These are phyloP conservation scores for Aspergillus asperescens DNA, from an alignment of 495 filamentous ascomycete genomes.

Conservation along the genomic window DNA sequence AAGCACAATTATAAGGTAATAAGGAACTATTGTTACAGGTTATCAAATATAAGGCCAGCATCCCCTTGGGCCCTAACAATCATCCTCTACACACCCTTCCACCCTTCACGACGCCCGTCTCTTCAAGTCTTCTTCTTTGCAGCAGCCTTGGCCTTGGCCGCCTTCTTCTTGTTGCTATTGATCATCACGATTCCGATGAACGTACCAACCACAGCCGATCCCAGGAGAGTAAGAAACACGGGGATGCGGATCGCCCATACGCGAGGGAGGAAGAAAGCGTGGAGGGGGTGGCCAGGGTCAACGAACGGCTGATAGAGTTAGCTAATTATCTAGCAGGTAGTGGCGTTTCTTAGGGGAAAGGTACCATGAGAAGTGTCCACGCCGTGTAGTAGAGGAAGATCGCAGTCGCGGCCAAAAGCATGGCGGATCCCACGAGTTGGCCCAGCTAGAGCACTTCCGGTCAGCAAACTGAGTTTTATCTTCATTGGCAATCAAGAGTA, in stretches of 20 bases:
- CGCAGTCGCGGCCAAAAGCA: conserved; percentile 90
- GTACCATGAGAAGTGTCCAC: conserved; percentile 96
- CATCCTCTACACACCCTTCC: conserved; percentile 9
- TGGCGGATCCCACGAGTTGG: conserved; percentile 90
- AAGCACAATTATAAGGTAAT: conserved; percentile 1
- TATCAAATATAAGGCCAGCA: conserved; percentile 8
- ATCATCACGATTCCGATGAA: conserved; percentile 99
- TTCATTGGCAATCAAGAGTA: not conserved
- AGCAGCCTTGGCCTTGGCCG: conserved; percentile 78
- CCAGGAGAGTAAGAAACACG: conserved; percentile 89
- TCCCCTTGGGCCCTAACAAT: not conserved
- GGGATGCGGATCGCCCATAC: conserved; percentile 99
- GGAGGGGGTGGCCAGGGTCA: conserved; percentile 85
- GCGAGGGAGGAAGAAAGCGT: conserved; percentile 91
- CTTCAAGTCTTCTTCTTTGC: conserved; percentile 63
- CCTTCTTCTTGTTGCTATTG: conserved; percentile 95
- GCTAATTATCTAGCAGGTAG: conserved; percentile 1
- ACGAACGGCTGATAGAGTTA: conserved; percentile 74
- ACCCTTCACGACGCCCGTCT: not conserved
- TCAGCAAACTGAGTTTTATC: conserved; percentile 11
- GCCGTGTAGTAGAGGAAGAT: conserved; percentile 99
- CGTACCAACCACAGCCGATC: conserved; percentile 88
- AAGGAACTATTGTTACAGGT: conserved; percentile 15
- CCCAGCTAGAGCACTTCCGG: conserved; percentile 64
- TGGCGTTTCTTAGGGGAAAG: not conserved